Evolutionary conservation across 2,329 filamentous ascomycete species (phyloP), one percentile per base, ranked within the genome.

Genomic region (Rosellinia necatrix): DNA sequence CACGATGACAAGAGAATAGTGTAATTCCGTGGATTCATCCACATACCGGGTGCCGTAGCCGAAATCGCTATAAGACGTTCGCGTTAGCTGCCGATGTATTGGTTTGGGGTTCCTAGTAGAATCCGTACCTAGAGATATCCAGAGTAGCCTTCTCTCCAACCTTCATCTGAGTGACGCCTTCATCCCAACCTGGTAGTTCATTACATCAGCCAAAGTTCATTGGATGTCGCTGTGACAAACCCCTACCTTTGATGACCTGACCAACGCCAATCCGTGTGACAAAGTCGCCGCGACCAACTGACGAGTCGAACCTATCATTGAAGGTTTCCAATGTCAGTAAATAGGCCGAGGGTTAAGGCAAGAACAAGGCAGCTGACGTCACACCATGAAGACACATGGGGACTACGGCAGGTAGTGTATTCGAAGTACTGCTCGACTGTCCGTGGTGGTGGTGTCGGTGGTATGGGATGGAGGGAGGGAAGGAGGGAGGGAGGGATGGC

Each of bases 121-220:
- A 30, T 56, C 57, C 65, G 53, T 81, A 92, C 88, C 83, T 81
- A 61, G 87, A 83, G 71, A 97, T 97, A 65, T 87, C 88, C 63
- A 99, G 81, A 48, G 85, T 90, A 50, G 91, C 87, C 79, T 90
- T 93, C 83, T 97, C 93, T 72, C 93, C 92, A 56, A 96, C 79
- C 71, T 88, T 87, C 93, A 99, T 97, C 71, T 85, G 79, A 46
- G 79, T 77, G 49, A 97, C 92, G 64, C 89, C 92, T 76, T 96
- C 87, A 70, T 91, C 92, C 91, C 85, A 96, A 66, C 85, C 90
- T 92, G 64, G 17, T 3, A 12, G 15, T 21, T 9, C 19, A 47
- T 41, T 17, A 4, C n/a, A 34, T 62, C 27, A 62, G 57, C 17
- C 17, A 44, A 4, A 13, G 30, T 34, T 3, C 25, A 9, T 41